Percentiles rank a stretch among this genome's conserved stretches.
Conservation (phyloP, 1,139 yeast species). For the Hyphopichia buzzinii region DNA sequence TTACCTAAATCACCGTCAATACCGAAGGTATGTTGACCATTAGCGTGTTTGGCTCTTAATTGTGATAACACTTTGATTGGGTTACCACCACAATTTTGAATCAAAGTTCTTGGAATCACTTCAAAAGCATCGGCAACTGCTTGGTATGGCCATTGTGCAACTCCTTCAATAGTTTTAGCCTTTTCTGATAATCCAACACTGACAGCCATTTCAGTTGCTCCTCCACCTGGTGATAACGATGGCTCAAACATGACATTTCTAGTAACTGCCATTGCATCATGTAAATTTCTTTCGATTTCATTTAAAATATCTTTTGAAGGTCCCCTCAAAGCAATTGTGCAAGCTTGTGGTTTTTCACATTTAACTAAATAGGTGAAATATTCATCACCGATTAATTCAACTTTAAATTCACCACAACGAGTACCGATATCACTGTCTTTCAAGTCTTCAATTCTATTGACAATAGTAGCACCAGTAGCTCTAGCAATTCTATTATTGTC, state of each 20-base stretch:
- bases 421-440: constrained; percentile 89
- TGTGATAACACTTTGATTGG: constrained; percentile 87
- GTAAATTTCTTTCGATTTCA: constrained; percentile 95
- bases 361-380: constrained; percentile 84
- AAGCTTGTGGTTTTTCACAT: constrained; percentile 86
- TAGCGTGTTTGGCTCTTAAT: constrained; percentile 94
- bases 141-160: constrained; percentile 97
- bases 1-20: constrained; percentile 94
- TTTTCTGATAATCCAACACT: constrained; percentile 83
- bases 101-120: constrained; percentile 93
- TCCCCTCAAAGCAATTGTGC: constrained; percentile 90
- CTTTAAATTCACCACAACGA: constrained; percentile 85
- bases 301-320: constrained; percentile 95
- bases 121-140: constrained; percentile 99
- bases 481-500: constrained; percentile 97
- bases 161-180: constrained; percentile 91
- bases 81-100: constrained; percentile 97
- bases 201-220: constrained; percentile 99
- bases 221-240: constrained; percentile 95
- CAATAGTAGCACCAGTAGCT: constrained; percentile 97
- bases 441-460: constrained; percentile 91
- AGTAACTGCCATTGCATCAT: constrained; percentile 98
- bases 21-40: constrained; percentile 82
- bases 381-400: constrained; percentile 96
- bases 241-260: constrained; percentile 96